Evolutionary conservation across 202 grass and related monocot species (phyloP).

Genomic region (Setaria italica): DNA sequence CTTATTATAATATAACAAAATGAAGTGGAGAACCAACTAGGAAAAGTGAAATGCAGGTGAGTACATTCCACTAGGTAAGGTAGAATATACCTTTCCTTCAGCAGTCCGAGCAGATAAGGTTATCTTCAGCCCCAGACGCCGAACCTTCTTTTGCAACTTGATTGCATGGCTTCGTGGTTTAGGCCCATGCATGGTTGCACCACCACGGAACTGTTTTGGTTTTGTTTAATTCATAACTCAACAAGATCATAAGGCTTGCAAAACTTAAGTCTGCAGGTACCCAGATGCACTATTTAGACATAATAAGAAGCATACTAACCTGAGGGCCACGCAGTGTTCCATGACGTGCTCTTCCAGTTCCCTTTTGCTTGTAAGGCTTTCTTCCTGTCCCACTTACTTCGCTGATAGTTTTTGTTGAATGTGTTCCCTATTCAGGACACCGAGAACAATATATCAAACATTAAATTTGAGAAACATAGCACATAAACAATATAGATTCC

Average conservation of each 20-base stretch:
- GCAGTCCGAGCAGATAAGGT: constrained; percentile 84
- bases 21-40: neutral
- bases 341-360: constrained; percentile 89
- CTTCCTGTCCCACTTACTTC: constrained; percentile 92
- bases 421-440: constrained; percentile 62
- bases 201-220: constrained; percentile 83
- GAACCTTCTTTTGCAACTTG: constrained; percentile 89
- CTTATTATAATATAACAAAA: constrained; percentile 9
- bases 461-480: neutral
- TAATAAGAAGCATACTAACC: constrained; percentile 43
- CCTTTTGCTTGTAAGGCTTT: constrained; percentile 89
- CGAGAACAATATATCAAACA: neutral
- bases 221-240: constrained; percentile 6
- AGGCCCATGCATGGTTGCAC: constrained; percentile 90
- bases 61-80: neutral
- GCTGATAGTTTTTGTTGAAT: constrained; percentile 91
- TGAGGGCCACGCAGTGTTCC: constrained; percentile 84
- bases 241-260: neutral
- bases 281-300: neutral
- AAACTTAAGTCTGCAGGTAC: neutral
- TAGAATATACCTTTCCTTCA: constrained; percentile 76
- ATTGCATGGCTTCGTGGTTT: constrained; percentile 93
- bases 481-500: neutral
- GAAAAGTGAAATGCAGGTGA: constrained; percentile 13
- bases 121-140: constrained; percentile 83